phyloP scores from a whole-genome alignment of 192 early-diverging fungal species.

The Coemansia sp. region DNA sequence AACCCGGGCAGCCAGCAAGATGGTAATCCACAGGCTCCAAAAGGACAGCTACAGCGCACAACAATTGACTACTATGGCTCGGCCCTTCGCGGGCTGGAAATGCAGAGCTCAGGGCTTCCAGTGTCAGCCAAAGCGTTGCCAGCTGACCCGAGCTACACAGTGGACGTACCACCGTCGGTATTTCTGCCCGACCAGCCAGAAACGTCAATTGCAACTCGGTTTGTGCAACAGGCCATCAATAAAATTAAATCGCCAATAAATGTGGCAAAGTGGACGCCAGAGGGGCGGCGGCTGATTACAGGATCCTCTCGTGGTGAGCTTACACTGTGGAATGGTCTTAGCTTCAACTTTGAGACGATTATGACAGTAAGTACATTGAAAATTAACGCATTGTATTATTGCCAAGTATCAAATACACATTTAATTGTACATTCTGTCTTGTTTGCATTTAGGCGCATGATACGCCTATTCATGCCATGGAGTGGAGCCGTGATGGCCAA shows the following conservation, averaged over 20 bases:
- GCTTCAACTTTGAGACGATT: conserved; percentile 98
- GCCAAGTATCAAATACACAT: too few species aligned
- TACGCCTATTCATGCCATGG: conserved; percentile 87
- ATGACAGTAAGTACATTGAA: conserved; percentile 59
- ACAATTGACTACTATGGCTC: conserved; percentile 93
- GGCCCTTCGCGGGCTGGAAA: conserved; percentile 68
- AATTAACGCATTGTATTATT: neutral
- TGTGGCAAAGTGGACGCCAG: conserved; percentile 94
- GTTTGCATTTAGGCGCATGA: conserved; percentile 67
- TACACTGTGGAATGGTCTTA: conserved; percentile 95
- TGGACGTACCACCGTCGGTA: conserved; percentile 57
- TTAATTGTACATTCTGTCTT: neutral
- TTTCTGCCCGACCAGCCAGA: conserved; percentile 46
- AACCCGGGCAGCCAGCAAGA: conserved; percentile 10
- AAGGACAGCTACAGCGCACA: conserved; percentile 85
- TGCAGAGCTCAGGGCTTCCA: conserved; percentile 9
- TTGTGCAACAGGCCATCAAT: conserved; percentile 62
- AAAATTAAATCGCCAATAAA: conserved; percentile 92
- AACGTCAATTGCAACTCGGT: conserved; percentile 34
- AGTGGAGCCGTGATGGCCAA: conserved; percentile 92
- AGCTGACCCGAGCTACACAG: conserved; percentile 41
- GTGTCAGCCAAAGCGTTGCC: conserved; percentile 27
- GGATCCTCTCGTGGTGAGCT: conserved; percentile 94
- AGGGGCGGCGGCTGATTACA: conserved; percentile 89
- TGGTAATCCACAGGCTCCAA: conserved; percentile 71